Evolutionary conservation across 768 basidiomycete species (phyloP).

Genomic region (Agrocybe praecox): DNA sequence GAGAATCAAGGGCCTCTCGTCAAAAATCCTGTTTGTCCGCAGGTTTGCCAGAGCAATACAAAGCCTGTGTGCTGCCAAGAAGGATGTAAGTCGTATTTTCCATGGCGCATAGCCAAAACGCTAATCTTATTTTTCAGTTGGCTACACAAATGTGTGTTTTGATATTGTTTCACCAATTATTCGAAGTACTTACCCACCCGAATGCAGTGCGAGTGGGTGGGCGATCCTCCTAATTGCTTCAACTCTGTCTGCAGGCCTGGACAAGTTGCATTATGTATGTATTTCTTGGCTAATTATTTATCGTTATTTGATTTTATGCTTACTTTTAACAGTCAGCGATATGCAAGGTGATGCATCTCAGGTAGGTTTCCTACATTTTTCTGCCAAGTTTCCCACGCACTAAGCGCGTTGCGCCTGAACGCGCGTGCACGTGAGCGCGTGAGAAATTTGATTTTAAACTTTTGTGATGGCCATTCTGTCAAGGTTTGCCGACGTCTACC

Average conservation of each 20-base stretch:
- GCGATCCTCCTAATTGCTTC: neutral
- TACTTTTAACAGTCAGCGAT: neutral
- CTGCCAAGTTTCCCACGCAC: neutral
- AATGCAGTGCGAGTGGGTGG: neutral
- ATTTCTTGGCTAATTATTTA: neutral
- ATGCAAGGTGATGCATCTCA: neutral
- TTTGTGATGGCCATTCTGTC: too few relatives aligned
- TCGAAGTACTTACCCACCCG: too few relatives aligned
- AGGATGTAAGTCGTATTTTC: neutral
- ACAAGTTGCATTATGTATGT: neutral
- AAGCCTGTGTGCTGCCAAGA: constrained; percentile 10
- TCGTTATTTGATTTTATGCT: neutral
- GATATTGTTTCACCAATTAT: too few relatives aligned
- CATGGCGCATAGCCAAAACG: neutral
- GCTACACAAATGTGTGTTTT: constrained; percentile 7
- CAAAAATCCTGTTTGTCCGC: constrained; percentile 3
- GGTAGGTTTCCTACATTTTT: neutral
- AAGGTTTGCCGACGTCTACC: too few relatives aligned
- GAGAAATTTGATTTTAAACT: too few relatives aligned
- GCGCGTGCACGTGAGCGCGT: too few relatives aligned
- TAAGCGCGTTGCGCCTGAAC: too few relatives aligned
- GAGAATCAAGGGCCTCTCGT: neutral
- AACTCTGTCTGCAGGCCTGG: neutral
- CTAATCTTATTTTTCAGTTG: neutral
- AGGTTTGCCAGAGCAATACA: constrained; percentile 8